These are phyloP conservation scores for Myotisia sp. DNA, from an alignment of 2,329 filamentous ascomycete genomes.

Conservation along the genomic window DNA sequence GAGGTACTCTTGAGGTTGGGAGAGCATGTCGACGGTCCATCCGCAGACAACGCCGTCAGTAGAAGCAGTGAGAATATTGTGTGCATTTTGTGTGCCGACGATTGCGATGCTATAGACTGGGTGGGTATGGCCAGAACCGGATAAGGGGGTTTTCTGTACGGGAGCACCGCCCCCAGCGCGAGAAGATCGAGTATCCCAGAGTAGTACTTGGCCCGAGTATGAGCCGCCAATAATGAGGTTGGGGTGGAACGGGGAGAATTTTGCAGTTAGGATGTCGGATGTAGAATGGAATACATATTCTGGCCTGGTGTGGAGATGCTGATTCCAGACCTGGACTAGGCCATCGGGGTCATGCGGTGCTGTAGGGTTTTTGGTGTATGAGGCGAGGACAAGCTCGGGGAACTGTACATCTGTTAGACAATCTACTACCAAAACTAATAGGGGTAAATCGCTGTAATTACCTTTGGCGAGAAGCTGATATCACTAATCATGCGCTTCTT, in stretches of 20 bases:
- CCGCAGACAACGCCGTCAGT: conserved; percentile 94
- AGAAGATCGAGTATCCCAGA: conserved; percentile 91
- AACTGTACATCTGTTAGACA: conserved; percentile 39
- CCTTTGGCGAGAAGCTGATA: conserved; percentile 86
- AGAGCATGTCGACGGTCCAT: conserved; percentile 96
- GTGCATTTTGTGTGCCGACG: conserved; percentile 94
- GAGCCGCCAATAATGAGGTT: conserved; percentile 92
- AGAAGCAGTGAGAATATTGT: conserved; percentile 94
- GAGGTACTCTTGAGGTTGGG: conserved; percentile 86
- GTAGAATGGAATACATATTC: conserved; percentile 96
- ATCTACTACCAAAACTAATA: neutral
- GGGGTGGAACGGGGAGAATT: conserved; percentile 97
- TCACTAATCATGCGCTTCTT: conserved; percentile 96
- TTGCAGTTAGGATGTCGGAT: conserved; percentile 86
- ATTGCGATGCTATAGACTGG: conserved; percentile 92
- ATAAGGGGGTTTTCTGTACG: conserved; percentile 90
- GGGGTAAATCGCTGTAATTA: conserved; percentile 18
- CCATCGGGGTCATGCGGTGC: conserved; percentile 89
- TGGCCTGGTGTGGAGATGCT: conserved; percentile 82
- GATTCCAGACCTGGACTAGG: conserved; percentile 91
- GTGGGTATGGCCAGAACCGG: conserved; percentile 87
- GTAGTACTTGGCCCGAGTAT: conserved; percentile 87
- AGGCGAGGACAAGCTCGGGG: conserved; percentile 78
- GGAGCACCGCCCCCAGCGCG: conserved; percentile 53
- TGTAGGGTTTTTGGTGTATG: conserved; percentile 94